Evolutionary conservation across 2,329 filamentous ascomycete species (phyloP).

Genomic region (Calonectria pauciramosa): DNA sequence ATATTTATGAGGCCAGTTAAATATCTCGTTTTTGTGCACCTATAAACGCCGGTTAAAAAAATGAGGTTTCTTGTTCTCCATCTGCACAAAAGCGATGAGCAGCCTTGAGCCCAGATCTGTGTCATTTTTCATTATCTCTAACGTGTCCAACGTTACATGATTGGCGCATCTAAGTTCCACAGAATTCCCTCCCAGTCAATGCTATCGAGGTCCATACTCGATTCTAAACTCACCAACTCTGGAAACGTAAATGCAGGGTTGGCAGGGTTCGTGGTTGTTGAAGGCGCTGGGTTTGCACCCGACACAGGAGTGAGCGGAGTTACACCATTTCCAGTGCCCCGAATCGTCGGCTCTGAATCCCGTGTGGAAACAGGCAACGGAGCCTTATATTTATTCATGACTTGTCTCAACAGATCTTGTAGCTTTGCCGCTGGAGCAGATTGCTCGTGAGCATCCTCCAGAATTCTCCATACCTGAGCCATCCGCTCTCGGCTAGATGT

Average conservation of each 20-base stretch:
- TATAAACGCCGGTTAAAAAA: background rate
- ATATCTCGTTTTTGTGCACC: background rate
- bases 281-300: conserved; percentile 23
- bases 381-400: conserved; percentile 50
- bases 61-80: background rate
- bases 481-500: conserved; percentile 44
- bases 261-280: conserved; percentile 24
- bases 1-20: background rate
- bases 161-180: conserved; percentile 51
- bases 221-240: conserved; percentile 46
- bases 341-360: background rate
- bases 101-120: too few species aligned
- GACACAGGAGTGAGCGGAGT: conserved; percentile 50
- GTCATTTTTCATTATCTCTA: background rate
- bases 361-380: conserved; percentile 28
- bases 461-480: conserved; percentile 49
- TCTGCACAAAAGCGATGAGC: background rate
- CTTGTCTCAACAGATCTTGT: conserved; percentile 48
- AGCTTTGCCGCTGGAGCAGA: conserved; percentile 48
- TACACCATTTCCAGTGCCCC: conserved; percentile 1
- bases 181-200: conserved; percentile 54
- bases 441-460: conserved; percentile 48
- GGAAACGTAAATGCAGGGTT: conserved; percentile 34
- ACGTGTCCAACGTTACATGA: conserved; percentile 38
- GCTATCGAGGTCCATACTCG: conserved; percentile 49